A percentile compares a stretch with the other conserved stretches of the same genome.
phyloP scores from a whole-genome alignment of 805 yeast species.

The Cyberlindnera bimundalis region DNA sequence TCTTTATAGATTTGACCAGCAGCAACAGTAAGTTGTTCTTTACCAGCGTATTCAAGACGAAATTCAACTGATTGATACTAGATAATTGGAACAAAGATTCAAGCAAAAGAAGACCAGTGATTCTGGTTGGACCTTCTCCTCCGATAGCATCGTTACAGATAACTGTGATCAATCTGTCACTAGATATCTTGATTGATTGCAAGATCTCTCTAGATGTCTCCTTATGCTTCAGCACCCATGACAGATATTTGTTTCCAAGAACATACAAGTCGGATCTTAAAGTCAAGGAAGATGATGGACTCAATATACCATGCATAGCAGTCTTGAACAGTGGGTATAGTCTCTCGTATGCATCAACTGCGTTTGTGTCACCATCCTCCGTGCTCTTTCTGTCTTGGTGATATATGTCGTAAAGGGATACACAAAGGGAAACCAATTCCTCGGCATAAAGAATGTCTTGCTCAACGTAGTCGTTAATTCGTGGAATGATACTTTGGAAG shows the following conservation, averaged over 20 bases:
- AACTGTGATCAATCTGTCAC: slow-evolving; percentile 60
- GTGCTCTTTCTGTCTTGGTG: slow-evolving; percentile 41
- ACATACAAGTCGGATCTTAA: slow-evolving; percentile 80
- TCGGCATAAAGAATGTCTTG: slow-evolving; percentile 64
- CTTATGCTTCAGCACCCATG: slow-evolving; percentile 42
- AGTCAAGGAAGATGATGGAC: slow-evolving; percentile 62
- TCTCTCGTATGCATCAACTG: slow-evolving; percentile 47
- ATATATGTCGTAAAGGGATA: slow-evolving; percentile 62
- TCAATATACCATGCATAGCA: slow-evolving; percentile 67
- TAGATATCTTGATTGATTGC: slow-evolving; percentile 50
- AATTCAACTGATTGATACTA: slow-evolving; percentile 45
- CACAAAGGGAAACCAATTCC: slow-evolving; percentile 73
- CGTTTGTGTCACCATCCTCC: slow-evolving; percentile 31
- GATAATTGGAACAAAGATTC: slow-evolving; percentile 63
- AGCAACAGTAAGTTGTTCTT: slow-evolving; percentile 63
- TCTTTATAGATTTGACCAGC: slow-evolving; percentile 61
- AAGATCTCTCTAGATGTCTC: slow-evolving; percentile 44
- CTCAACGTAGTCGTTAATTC: slow-evolving; percentile 70
- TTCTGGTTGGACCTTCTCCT: slow-evolving; percentile 73
- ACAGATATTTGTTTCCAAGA: slow-evolving; percentile 61
- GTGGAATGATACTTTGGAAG: slow-evolving; percentile 72
- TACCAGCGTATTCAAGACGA: slow-evolving; percentile 57
- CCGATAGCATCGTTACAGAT: slow-evolving; percentile 75
- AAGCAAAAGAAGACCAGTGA: slow-evolving; percentile 71
- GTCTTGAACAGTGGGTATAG: slow-evolving; percentile 69